Conservation (phyloP, 2,329 filamentous ascomycete genomes). For the Nothophoma quercina region DNA sequence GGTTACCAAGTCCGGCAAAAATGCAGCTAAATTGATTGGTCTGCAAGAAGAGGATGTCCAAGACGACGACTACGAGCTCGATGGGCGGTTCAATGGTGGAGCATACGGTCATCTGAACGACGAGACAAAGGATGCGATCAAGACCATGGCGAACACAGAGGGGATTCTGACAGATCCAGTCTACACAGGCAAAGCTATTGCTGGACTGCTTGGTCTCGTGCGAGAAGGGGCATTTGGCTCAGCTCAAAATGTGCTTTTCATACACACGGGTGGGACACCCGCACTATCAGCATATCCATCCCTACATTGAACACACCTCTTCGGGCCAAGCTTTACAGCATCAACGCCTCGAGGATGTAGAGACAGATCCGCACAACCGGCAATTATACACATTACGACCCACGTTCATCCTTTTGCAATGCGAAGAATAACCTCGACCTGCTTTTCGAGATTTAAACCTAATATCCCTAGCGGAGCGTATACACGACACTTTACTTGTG, state of each 20-base stretch:
- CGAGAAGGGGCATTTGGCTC: constrained; percentile 4
- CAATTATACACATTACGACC: neutral
- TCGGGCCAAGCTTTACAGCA: too few relatives aligned
- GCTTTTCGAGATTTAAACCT: too few relatives aligned
- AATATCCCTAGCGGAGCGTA: too few relatives aligned
- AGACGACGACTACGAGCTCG: constrained; percentile 5
- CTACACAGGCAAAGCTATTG: constrained; percentile 14
- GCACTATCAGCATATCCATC: constrained; percentile 11
- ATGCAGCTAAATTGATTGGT: constrained; percentile 4
- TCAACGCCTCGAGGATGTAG: too few relatives aligned
- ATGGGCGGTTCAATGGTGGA: constrained; percentile 7
- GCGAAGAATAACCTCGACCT: too few relatives aligned
- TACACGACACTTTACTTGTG: too few relatives aligned
- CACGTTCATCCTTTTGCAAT: too few relatives aligned
- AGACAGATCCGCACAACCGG: too few relatives aligned
- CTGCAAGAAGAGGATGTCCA: constrained; percentile 2
- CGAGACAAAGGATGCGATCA: constrained; percentile 4
- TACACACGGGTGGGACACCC: constrained; percentile 13
- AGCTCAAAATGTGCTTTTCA: constrained; percentile 7
- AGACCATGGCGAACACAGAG: constrained; percentile 5
- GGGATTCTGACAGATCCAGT: constrained; percentile 14
- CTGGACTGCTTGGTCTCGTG: constrained; percentile 4
- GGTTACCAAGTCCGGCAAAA: neutral
- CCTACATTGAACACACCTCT: neutral
- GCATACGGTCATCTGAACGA: constrained; percentile 7